Percentiles rank a stretch among this genome's conserved stretches.
Conservation (phyloP, 345 rosid genomes). For the Aethionema arabicum region DNA sequence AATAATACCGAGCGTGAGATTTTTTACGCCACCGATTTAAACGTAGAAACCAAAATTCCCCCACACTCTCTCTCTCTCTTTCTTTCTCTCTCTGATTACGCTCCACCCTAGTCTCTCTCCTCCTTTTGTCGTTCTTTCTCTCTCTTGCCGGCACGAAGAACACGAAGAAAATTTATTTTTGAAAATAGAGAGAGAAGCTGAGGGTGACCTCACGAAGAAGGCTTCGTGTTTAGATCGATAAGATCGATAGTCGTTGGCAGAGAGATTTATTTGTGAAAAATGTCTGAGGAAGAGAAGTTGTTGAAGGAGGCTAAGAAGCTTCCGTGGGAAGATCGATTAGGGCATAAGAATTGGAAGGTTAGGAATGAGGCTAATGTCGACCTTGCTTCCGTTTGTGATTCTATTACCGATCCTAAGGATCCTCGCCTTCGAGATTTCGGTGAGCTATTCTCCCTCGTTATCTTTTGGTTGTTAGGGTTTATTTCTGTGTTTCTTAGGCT, state of each 20-base stretch:
- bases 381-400: constrained; percentile 76
- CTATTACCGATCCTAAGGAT: constrained; percentile 95
- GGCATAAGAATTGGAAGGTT: constrained; percentile 98
- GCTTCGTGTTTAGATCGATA: constrained; percentile 28
- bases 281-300: constrained; percentile 96
- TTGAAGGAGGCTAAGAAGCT: constrained; percentile 95
- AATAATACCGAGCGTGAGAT: constrained; percentile 19
- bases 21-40: constrained; percentile 35
- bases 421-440: constrained; percentile 92
- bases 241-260: constrained; percentile 10
- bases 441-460: constrained; percentile 30
- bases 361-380: constrained; percentile 94
- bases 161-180: constrained; percentile 23
- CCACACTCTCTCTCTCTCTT: constrained; percentile 36
- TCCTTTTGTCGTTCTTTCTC: constrained; percentile 33
- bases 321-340: constrained; percentile 97
- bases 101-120: constrained; percentile 28
- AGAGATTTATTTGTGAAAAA: constrained; percentile 34
- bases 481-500: neutral
- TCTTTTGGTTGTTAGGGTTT: constrained; percentile 29
- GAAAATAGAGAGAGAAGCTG: constrained; percentile 28
- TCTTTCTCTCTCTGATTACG: constrained; percentile 37
- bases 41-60: constrained; percentile 57
- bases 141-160: constrained; percentile 54
- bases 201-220: constrained; percentile 19